Base-by-base conservation (phyloP, 2,329 filamentous ascomycete species). In the Claviceps arundinis region DNA sequence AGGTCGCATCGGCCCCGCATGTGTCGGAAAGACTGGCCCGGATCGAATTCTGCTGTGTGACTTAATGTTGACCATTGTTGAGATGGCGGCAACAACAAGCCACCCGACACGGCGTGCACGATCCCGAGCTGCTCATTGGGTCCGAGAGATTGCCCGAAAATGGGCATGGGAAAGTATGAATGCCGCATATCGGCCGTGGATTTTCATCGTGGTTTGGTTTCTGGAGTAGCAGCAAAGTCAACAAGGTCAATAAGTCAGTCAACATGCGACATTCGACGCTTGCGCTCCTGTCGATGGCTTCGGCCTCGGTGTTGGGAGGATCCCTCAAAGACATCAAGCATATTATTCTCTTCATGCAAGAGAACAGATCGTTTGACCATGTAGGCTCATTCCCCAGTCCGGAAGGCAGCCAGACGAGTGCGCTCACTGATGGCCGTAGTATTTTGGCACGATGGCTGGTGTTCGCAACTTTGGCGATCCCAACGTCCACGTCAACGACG, bases 271-370 rank as follows among this genome's bases (percentile, higher is more conserved):
- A 43, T 17, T 45, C 42, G 22, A 19, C 48, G 14, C 26, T 40
- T n/a, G 16, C 50, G 34, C 22, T 52, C 38, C 37, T 13, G 19
- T 47, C 51, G 44, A 22, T 63, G 56, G 58, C 57, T 47, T 56
- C 57, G 43, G 54, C 53, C 48, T 41, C 59, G 24, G 57, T 55
- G 4, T 53, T 54, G 5, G 69, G 66, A 5, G 68, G 65, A 4
- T 72, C 71, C 3, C 63, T 76, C 41, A 67, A 66, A 30, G 74
- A 78, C 52, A 73, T 79, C 54, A 71, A 78, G 50, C 76, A 79
- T 69, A 75, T 78, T 37, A 68, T 79, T n/a, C 70, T 79, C 40
- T 76, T 78, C 57, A 79, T 78, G 76, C 74, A 78, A 58, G 74
- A 66, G 50, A 66, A 66, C 46, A 55, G 64, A 17, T 64, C 64